Percentiles rank a stretch among this genome's conserved stretches.
These are phyloP conservation scores for Lachnellula occidentalis DNA, from an alignment of 2,329 filamentous ascomycete genomes.

Conservation along the genomic window DNA sequence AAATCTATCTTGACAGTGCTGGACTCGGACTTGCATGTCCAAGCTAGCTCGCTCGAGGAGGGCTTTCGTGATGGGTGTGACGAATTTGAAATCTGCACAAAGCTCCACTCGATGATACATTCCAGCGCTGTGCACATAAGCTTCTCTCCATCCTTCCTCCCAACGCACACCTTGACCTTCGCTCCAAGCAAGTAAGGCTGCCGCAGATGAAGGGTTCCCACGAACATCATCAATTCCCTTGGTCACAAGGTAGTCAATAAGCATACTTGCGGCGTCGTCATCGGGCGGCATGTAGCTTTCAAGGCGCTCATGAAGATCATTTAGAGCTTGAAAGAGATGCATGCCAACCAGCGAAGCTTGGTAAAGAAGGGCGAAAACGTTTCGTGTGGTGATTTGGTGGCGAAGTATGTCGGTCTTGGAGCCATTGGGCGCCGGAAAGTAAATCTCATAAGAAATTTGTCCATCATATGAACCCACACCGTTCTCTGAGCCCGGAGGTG, in stretches of 20 bases:
- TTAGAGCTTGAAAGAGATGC: constrained; percentile 57
- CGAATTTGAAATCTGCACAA: constrained; percentile 49
- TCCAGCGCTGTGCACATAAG: constrained; percentile 61
- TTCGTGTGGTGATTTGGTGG: constrained; percentile 61
- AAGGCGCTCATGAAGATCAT: constrained; percentile 56
- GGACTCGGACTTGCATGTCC: constrained; percentile 56
- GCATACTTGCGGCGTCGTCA: constrained; percentile 51
- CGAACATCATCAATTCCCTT: constrained; percentile 60
- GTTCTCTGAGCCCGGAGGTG: constrained; percentile 34
- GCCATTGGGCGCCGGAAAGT: constrained; percentile 52
- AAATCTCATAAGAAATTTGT: constrained; percentile 56
- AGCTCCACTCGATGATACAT: constrained; percentile 51
- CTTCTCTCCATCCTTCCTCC: constrained; percentile 63
- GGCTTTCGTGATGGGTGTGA: constrained; percentile 57
- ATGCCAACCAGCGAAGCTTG: constrained; percentile 59
- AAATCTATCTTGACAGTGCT: constrained; percentile 58
- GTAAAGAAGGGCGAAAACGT: constrained; percentile 62
- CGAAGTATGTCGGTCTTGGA: constrained; percentile 44
- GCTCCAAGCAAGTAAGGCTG: constrained; percentile 59
- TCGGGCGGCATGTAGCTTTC: constrained; percentile 52
- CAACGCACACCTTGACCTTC: constrained; percentile 55
- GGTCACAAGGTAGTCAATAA: constrained; percentile 55
- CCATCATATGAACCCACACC: constrained; percentile 35
- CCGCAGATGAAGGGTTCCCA: constrained; percentile 52
- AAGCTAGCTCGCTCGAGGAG: constrained; percentile 57